Base-by-base conservation (phyloP, 768 basidiomycete species). In the Pholiota microspora region DNA sequence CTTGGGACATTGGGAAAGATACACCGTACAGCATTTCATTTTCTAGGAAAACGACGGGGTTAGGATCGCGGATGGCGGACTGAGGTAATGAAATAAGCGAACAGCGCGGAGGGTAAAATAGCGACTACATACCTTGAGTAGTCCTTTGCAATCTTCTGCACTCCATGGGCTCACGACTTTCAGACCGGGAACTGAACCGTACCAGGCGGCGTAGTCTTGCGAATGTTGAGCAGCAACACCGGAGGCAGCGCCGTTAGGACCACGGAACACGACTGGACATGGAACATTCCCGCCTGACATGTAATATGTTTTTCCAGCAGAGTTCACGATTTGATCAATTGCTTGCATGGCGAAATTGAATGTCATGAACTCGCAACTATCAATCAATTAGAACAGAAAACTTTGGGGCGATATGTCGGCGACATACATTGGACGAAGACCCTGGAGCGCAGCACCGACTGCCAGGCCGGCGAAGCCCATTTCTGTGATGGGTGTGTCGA, bases 311-410 rank as follows among this genome's bases (percentile, higher is more conserved):
- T 98, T 99, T 57, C 93, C 97, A 53, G 90, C 97, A n/a, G 97
- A 98, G 82, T 99, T 99, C 73, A 99, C 94, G 59, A 99, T 99
- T 68, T 99, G 97, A 77, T 99, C 97, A 71, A 99, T 98, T 55
- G 97, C 95, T 75, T 95, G 94, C 96, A 98, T 99, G 61, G 96
- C 96, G 70, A 99, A 98, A 81, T 99, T 98, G 81, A 96, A 98
- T 13, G 96, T 98, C 96, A 98, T 98, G 79, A 98, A 99, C 79
- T 98, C 96, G 82, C 95, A 98, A 66, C 92, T 94, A 56, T 28
- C 34, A 29, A 60, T 45, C 31, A 32, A 21, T 25, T 55, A 38
- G 51, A 54, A 48, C n/a, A 40, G 57, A 53, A 28, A 58, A 28
- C 13, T 28, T 18, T n/a, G n/a, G 45, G 42, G 21, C 48, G 2